Evolutionary conservation across 768 basidiomycete species (phyloP).

Genomic region (Lactarius akahatsu): DNA sequence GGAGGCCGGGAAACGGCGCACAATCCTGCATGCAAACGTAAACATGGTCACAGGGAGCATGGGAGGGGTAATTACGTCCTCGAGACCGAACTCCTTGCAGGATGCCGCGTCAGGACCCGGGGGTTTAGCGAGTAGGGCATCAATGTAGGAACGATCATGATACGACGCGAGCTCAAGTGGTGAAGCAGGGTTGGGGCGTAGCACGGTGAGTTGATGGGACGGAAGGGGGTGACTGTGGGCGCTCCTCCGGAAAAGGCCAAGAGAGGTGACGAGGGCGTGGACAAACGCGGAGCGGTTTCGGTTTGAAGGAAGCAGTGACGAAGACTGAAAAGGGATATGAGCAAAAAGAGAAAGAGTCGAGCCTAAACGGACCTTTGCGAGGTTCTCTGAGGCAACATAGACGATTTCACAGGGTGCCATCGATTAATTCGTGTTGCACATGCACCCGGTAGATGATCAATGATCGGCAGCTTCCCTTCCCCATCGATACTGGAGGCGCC

Average conservation of each 20-base stretch:
- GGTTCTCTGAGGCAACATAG: conserved; percentile 59
- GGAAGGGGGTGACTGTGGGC: neutral
- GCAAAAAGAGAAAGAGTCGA: neutral
- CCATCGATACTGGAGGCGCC: neutral
- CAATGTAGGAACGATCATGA: conserved; percentile 25
- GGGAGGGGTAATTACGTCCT: conserved; percentile 46
- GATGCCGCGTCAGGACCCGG: conserved; percentile 22
- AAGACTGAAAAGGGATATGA: conserved; percentile 23
- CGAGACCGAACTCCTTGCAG: conserved; percentile 52
- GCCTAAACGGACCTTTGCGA: conserved; percentile 45
- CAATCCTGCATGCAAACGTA: conserved; percentile 59
- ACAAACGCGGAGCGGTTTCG: conserved; percentile 33
- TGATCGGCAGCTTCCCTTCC: neutral
- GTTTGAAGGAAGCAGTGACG: conserved; percentile 37
- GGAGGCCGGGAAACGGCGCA: conserved; percentile 68
- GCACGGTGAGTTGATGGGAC: conserved; percentile 9
- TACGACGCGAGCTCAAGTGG: conserved; percentile 20
- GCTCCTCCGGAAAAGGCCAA: conserved; percentile 26
- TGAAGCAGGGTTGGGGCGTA: conserved; percentile 19
- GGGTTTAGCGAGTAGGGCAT: conserved; percentile 16
- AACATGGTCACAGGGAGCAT: neutral
- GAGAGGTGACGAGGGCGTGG: conserved; percentile 32
- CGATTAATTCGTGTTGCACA: neutral
- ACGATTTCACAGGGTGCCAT: conserved; percentile 33
- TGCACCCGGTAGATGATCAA: neutral